A percentile compares a stretch with the other conserved stretches of the same genome.
Conservation (phyloP, 306 rosid species). For the Calophaca sinica region DNA sequence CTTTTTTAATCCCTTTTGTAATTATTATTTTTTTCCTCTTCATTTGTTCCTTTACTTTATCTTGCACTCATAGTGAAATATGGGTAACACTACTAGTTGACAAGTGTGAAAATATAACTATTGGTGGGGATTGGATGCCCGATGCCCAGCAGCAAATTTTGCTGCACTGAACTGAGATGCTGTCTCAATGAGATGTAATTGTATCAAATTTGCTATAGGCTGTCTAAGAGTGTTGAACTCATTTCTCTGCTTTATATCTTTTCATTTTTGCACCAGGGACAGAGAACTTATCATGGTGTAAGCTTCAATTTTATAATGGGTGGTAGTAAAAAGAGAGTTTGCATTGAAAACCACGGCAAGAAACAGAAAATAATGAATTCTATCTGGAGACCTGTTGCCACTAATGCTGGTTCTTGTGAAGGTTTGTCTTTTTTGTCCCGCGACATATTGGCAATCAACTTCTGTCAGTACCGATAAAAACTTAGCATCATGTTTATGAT, state of each 20-base stretch:
- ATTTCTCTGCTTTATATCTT: neutral
- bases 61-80: neutral
- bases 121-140: neutral
- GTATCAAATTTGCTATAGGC: neutral
- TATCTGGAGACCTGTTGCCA: conserved; percentile 73
- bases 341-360: conserved; percentile 45
- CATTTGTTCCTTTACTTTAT: neutral
- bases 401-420: conserved; percentile 58
- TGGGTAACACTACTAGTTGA: conserved; percentile 1
- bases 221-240: conserved; percentile 17
- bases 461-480: conserved; percentile 3
- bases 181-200: conserved; percentile 13
- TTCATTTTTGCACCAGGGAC: conserved; percentile 48
- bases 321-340: conserved; percentile 54
- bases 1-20: neutral
- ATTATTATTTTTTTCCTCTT: conserved; percentile 16
- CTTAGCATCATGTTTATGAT: neutral
- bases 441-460: neutral
- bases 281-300: conserved; percentile 49
- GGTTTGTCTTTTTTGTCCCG: conserved; percentile 54
- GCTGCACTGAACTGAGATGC: conserved; percentile 1
- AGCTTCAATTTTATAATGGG: conserved; percentile 59
- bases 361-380: conserved; percentile 49
- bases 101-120: neutral
- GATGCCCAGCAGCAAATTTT: neutral